Evolutionary conservation across 2,329 filamentous ascomycete genomes (phyloP).

Genomic region (Talaromyces funiculosus): DNA sequence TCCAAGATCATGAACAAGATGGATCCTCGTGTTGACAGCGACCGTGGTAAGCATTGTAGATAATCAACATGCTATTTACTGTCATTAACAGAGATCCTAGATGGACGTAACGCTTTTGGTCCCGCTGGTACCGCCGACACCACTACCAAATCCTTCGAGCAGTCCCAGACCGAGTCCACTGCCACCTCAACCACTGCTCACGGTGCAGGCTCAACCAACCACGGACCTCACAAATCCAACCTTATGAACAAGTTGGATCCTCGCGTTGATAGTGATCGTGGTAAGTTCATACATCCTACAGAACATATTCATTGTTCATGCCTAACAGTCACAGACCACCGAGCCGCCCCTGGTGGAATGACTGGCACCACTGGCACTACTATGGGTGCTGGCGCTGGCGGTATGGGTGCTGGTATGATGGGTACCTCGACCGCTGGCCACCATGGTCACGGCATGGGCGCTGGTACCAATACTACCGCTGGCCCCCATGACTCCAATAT

Average conservation of each 20-base stretch:
- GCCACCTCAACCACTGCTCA: conserved; percentile 1
- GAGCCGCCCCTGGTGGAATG: background rate
- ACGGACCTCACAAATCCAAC: conserved; percentile 42
- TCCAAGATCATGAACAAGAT: conserved; percentile 28
- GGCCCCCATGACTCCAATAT: conserved; percentile 35
- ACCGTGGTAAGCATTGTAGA: conserved; percentile 12
- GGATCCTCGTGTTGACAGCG: conserved; percentile 40
- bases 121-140: background rate
- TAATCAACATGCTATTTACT: background rate
- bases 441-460: conserved; percentile 15
- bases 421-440: conserved; percentile 30
- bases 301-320: background rate
- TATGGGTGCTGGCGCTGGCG: background rate
- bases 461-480: conserved; percentile 16
- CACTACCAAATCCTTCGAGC: conserved; percentile 9
- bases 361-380: conserved; percentile 5
- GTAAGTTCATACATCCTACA: conserved; percentile 2
- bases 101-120: conserved; percentile 6
- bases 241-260: conserved; percentile 48
- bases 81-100: background rate
- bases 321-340: conserved; percentile 1
- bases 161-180: conserved; percentile 5
- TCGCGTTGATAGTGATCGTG: conserved; percentile 41
- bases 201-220: conserved; percentile 20
- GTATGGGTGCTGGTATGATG: background rate